phyloP scores from a whole-genome alignment of 495 filamentous ascomycete species.

The Talaromyces nanjingensis region DNA sequence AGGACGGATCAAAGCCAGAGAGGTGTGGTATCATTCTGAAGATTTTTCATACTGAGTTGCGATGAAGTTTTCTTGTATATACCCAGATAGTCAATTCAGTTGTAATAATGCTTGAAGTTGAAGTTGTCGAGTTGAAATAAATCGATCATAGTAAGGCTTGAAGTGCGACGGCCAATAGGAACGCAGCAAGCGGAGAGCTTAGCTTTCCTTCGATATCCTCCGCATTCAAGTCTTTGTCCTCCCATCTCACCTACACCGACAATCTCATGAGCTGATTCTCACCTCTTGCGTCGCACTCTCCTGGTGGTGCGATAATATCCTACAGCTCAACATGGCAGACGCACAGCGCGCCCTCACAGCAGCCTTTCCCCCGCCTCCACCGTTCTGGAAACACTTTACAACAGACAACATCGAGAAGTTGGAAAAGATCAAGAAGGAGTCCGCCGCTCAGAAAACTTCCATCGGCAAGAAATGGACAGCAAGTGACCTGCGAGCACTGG shows the following conservation, averaged over 20 bases:
- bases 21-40: conserved; percentile 48
- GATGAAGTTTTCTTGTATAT: background rate
- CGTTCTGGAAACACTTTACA: conserved; percentile 87
- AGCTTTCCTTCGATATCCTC: background rate
- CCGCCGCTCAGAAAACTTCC: conserved; percentile 32
- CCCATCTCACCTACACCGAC: background rate
- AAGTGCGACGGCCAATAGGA: background rate
- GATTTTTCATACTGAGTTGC: conserved; percentile 35
- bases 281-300: background rate
- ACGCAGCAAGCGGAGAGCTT: background rate
- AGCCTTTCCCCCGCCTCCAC: conserved; percentile 76
- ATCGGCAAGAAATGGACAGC: conserved; percentile 31
- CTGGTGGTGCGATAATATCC: background rate
- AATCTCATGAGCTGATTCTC: background rate
- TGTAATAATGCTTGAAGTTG: background rate
- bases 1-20: conserved; percentile 26
- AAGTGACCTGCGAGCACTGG: conserved; percentile 46
- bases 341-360: conserved; percentile 46
- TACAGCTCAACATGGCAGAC: conserved; percentile 39
- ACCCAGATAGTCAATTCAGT: background rate
- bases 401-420: conserved; percentile 65
- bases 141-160: background rate
- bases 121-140: background rate
- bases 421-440: conserved; percentile 42
- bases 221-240: background rate